These are phyloP conservation scores for Nakazawaea populi DNA, from an alignment of 805 yeast species.

Conservation along the genomic window DNA sequence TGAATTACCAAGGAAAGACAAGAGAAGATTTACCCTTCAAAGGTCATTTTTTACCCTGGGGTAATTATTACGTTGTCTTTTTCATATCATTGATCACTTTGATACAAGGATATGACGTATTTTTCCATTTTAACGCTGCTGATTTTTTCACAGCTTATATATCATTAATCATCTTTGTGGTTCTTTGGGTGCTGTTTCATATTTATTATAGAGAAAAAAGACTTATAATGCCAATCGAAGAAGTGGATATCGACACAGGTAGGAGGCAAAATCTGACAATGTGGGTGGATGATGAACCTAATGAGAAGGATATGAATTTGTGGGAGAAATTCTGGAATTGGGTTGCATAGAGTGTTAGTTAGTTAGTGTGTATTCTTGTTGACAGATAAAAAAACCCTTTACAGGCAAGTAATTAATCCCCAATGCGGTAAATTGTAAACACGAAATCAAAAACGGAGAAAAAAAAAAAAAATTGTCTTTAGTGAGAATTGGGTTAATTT, in stretches of 20 bases:
- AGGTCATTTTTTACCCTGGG: slow-evolving; percentile 60
- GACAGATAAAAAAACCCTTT: too few species aligned
- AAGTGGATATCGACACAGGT: slow-evolving; percentile 65
- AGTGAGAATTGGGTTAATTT: not conserved
- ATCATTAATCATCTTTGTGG: slow-evolving; percentile 55
- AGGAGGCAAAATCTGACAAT: slow-evolving; percentile 44
- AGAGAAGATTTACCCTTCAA: slow-evolving; percentile 70
- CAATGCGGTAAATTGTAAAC: not conserved
- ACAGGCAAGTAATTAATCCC: not conserved
- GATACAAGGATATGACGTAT: slow-evolving; percentile 54
- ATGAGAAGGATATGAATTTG: slow-evolving; percentile 24
- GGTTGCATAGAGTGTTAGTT: too few species aligned
- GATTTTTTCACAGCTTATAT: slow-evolving; percentile 71
- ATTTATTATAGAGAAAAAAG: slow-evolving; percentile 42
- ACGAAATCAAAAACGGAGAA: not conserved
- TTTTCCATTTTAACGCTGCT: slow-evolving; percentile 38
- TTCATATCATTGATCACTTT: slow-evolving; percentile 51
- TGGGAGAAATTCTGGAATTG: slow-evolving; percentile 50
- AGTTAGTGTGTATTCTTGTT: too few species aligned
- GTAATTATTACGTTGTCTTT: slow-evolving; percentile 57
- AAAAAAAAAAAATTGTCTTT: not conserved
- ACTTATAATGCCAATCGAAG: slow-evolving; percentile 43
- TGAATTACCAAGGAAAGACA: slow-evolving; percentile 56
- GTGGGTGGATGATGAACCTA: slow-evolving; percentile 43
- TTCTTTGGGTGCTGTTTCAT: slow-evolving; percentile 50